Evolutionary conservation across 176 grass and related monocot genomes (phyloP), one percentile per base, ranked within the genome.

Genomic region (Carex myosuroides): DNA sequence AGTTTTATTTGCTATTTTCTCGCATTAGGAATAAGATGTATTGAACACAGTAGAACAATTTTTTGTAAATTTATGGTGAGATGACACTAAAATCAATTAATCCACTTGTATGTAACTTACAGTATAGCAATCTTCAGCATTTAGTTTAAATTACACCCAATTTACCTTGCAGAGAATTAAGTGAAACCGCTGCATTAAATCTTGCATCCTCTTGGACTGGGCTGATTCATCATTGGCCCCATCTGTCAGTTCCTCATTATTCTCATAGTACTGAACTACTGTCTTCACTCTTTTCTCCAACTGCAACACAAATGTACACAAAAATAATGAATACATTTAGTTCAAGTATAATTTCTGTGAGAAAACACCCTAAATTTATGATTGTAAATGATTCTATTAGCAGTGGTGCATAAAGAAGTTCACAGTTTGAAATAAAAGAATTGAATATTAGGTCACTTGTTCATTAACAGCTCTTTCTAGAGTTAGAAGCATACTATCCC

Each of bases 171-270:
- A 87, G 39, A 98, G 13, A 80, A 98, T 88, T 13, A 16, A 12
- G 20, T 79, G 67, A 56, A 98, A 86, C 50, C 85, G 89, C 57
- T 82, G 84, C 79, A 90, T 89, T 55, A 98, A 88, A 57, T 94
- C 88, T 1, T 81, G 85, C 89, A 83, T 78, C 81, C 84, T 91
- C 62, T 86, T 94, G 33, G 85, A 54, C 61, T 37, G 65, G 4
- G 75, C 17, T 29, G 67, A 83, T 48, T 87, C 66, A 20, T 85
- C 85, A 17, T 33, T 13, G 35, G 16, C 39, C 42, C 24, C 35
- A 66, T 69, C 41, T 68, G 22, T 46, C 57, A 63, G 57, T 61
- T 8, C 63, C 80, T 17, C 39, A n/a, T 83, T 83, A 3, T 24
- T 68, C 61, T 68, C 30, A 13, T 83, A 83, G 13, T 18, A 83